Evolutionary conservation across 495 filamentous ascomycete species (phyloP), one percentile per base, ranked within the genome.

Genomic region (Tuber borchii): DNA sequence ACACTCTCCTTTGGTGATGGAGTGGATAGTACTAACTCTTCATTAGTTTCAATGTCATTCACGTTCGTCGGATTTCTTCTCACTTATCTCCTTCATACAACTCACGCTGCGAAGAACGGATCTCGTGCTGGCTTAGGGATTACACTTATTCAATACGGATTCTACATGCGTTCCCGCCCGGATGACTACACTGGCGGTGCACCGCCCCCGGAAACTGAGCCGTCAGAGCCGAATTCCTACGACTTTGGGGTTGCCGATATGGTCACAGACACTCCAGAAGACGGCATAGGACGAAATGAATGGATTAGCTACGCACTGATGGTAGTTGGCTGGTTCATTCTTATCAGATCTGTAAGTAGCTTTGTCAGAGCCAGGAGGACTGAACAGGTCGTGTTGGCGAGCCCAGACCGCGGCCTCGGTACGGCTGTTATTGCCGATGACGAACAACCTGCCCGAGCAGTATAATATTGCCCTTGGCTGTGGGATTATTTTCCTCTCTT

Each of bases 41-140:
- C 93, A 88, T 84, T 95, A 92, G 97, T 99, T 79, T 95, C 93
- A 71, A 93, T 96, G 91, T 95, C 93, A n/a, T 97, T 99, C 87
- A 92, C 95, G 81, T 88, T 97, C 74, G 92, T 97, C 84, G 95
- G 96, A 69, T 99, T 99, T 87, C 90, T 99, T 37, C 90, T 99
- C 81, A 98, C 96, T 46, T 98, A 98, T 84, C 93, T 99, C 78
- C 88, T 99, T 2, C 96, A 98, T 86, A 97, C 95, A 61, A 97
- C 94, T 16, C 95, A 99, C 84, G 95, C 95, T 20, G 96, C 95
- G 75, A 98, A 98, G 86, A 97, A 99, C 82, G 95, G 95, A 70
- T 97, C 94, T 72, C 90, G 92, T 83, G 94, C 94, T 71, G 95
- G 95, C 65, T 90, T 99, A 76, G 95, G 96, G 65, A 93, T 99